Base-by-base conservation (phyloP, 768 basidiomycete genomes). In the Hypholoma fasciculare region DNA sequence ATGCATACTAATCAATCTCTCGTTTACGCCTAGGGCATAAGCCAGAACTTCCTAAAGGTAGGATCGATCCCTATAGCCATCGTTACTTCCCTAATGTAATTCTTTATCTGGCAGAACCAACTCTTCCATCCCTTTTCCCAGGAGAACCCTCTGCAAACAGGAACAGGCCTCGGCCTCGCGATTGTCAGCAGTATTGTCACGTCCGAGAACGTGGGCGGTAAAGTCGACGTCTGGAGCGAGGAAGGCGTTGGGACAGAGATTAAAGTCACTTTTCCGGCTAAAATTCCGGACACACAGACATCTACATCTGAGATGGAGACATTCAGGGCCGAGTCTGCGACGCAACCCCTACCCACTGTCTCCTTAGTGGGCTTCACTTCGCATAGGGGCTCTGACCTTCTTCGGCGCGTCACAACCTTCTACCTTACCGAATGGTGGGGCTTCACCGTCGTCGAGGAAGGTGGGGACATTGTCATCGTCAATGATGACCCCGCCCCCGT, bases 51-150 rank as follows among this genome's bases (percentile, higher is more conserved):
- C 72, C 76, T 96, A 58, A 92, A 94, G 83, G 92, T 89, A 58
- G 36, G 39, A 51, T 34, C 7, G 26, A 3, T 9, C 26, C 23
- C 43, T 23, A n/a, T 42, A 13, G 11, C 26, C 11, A 19, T 27
- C 3, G n/a, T 47, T 42, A 23, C 54, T 57, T 30, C 48, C 51
- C 26, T 40, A 46, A 52, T 42, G 49, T 14, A 30, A 34, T 26
- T 34, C 40, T 36, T 34, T 7, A 6, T 34, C 6, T 34, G 30
- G 30, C 30, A 91, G 90, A 94, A 97, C 65, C 92, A 96, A 74
- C 78, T 98, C 5, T 98, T 97, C 76, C 96, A 96, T 64, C 96
- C 96, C 0, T 98, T 98, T 74, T 94, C 94, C 0, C 96, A 98
- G 76, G 96, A 97, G 72, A 96, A 96, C 63, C 94, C 95, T 0